Percentiles rank a stretch among this genome's conserved stretches.
phyloP scores from a whole-genome alignment of 495 filamentous ascomycete genomes.

The Clavariopsis aquatica region DNA sequence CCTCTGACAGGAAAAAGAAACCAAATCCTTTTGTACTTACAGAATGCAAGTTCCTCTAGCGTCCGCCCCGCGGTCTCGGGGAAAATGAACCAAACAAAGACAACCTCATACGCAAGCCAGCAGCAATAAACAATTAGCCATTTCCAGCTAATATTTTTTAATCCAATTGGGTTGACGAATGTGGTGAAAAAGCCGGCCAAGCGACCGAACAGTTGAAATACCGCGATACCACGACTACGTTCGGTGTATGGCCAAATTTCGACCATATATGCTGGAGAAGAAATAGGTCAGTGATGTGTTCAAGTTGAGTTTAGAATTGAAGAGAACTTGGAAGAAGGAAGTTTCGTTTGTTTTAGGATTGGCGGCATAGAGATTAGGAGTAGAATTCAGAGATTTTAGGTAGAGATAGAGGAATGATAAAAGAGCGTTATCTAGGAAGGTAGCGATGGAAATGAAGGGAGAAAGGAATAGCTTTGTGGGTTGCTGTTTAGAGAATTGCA shows the following conservation, averaged over 20 bases:
- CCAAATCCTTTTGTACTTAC: not conserved
- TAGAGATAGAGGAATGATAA: not conserved
- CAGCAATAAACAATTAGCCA: slow-evolving; percentile 64
- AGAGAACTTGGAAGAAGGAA: no score
- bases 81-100: slow-evolving; percentile 63
- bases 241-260: slow-evolving; percentile 65
- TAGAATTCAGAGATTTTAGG: no score
- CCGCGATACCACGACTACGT: slow-evolving; percentile 62
- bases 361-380: no score
- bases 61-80: slow-evolving; percentile 63
- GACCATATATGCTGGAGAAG: slow-evolving; percentile 57
- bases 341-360: no score
- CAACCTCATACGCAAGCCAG: slow-evolving; percentile 59
- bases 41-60: slow-evolving; percentile 64
- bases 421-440: not conserved
- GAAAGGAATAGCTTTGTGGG: not conserved
- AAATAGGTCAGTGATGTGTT: not conserved
- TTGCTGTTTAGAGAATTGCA: not conserved
- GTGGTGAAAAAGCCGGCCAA: slow-evolving; percentile 58
- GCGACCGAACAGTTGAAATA: slow-evolving; percentile 63
- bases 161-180: slow-evolving; percentile 64
- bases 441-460: not conserved
- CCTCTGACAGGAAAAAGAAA: not conserved
- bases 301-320: no score
- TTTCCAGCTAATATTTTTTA: slow-evolving; percentile 62